Conservation (phyloP, 1,284 basidiomycete genomes). For the Meira nashicola region DNA sequence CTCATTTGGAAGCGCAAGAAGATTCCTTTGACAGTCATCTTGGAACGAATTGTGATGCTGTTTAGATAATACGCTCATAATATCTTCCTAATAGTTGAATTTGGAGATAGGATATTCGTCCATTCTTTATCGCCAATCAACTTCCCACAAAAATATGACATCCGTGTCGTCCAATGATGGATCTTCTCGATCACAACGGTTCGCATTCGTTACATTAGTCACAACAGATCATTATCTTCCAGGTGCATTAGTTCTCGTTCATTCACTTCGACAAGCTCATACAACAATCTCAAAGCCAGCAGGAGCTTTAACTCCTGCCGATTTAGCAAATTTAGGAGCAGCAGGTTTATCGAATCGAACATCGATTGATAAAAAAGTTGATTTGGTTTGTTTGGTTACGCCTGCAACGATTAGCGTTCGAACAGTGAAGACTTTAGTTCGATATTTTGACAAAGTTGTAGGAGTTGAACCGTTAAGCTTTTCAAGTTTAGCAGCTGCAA, state of each 20-base stretch:
- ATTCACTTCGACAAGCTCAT: slow-evolving; percentile 60
- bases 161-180: too few species aligned
- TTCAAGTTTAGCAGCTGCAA: slow-evolving; percentile 16
- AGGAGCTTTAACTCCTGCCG: slow-evolving; percentile 3
- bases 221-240: slow-evolving; percentile 86
- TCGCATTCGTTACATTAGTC: slow-evolving; percentile 64
- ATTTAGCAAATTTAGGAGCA: slow-evolving; percentile 12
- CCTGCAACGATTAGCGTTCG: slow-evolving; percentile 85
- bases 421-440: slow-evolving; percentile 67
- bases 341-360: not conserved
- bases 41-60: too few species aligned
- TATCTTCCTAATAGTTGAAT: too few species aligned
- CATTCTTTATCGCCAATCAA: too few species aligned
- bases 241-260: slow-evolving; percentile 78
- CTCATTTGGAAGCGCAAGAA: too few species aligned
- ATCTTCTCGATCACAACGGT: slow-evolving; percentile 57
- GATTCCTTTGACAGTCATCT: too few species aligned
- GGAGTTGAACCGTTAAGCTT: slow-evolving; percentile 64
- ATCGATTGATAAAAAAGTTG: not conserved
- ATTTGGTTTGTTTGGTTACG: slow-evolving; percentile 78
- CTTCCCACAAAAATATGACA: too few species aligned
- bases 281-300: slow-evolving; percentile 9
- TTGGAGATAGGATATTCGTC: too few species aligned
- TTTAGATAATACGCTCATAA: too few species aligned
- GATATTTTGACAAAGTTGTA: slow-evolving; percentile 75